A percentile compares a stretch with the other conserved stretches of the same genome.
phyloP scores from a whole-genome alignment of 106 monocot species.

The Dendrobium catenatum region DNA sequence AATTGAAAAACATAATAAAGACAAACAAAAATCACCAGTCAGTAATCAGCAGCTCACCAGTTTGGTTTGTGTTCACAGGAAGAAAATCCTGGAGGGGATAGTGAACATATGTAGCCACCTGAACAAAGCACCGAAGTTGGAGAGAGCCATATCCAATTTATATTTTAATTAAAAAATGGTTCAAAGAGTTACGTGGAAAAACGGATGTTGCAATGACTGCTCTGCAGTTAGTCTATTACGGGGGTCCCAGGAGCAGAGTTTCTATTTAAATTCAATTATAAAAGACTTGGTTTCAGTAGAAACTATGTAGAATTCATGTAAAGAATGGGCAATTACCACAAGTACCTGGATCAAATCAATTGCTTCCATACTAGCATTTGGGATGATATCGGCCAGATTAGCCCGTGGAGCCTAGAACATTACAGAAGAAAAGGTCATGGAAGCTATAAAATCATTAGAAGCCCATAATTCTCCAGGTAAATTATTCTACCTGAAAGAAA shows the following conservation, averaged over 20 bases:
- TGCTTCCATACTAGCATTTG: slow-evolving; percentile 75
- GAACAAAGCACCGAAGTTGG: slow-evolving; percentile 7
- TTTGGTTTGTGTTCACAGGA: slow-evolving; percentile 16
- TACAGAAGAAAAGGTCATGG: neutral
- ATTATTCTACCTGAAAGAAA: slow-evolving; percentile 49
- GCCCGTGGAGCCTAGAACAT: slow-evolving; percentile 40
- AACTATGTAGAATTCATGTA: neutral
- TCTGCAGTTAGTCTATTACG: slow-evolving; percentile 69
- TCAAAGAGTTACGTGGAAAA: slow-evolving; percentile 61
- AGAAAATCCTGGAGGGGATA: slow-evolving; percentile 25
- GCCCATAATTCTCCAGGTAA: neutral
- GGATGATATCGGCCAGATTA: slow-evolving; percentile 55
- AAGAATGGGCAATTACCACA: neutral
- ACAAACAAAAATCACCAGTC: neutral
- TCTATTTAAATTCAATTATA: slow-evolving; percentile 14
- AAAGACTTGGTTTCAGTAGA: neutral
- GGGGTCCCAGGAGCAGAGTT: slow-evolving; percentile 88
- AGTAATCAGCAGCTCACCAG: slow-evolving; percentile 22
- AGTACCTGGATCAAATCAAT: slow-evolving; percentile 74
- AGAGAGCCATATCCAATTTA: neutral
- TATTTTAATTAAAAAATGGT: neutral
- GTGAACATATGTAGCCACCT: slow-evolving; percentile 39
- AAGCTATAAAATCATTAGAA: neutral
- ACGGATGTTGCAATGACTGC: slow-evolving; percentile 73
- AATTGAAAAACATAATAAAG: neutral